Evolutionary conservation across 1,284 basidiomycete species (phyloP), one percentile per base, ranked within the genome.

Genomic region (Sporisorium scitamineum): DNA sequence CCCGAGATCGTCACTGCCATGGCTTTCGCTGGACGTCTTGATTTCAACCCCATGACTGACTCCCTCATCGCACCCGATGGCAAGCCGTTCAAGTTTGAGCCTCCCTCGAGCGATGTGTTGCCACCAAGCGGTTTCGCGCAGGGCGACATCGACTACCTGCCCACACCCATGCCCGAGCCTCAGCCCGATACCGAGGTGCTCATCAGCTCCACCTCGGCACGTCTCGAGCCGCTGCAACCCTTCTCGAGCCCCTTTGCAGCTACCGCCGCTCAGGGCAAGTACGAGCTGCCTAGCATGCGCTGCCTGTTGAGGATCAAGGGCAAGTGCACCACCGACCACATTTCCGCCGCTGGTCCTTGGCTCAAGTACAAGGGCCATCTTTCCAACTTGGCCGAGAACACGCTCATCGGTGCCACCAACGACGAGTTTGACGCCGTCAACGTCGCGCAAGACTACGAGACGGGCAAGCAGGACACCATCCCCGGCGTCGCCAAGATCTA

Each of bases 301-400:
- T 94, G 96, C 65, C 86, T 99, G 59, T 91, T 99, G 89, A 88
- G 95, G 27, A 93, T 99, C 18, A 88, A 93, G 76, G 97, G 97
- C 52, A 99, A 99, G 87, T 99, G 96, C 87, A 99, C 96, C 18
- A 99, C 97, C 29, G 97, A 99, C 68, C 82, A 84, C 80, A 85
- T 85, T 58, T 76, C 71, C 24, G 83, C 83, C 44, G 83, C 83
- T 10, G 83, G 83, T n/a, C 83, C 83, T 1, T 99, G 97, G 97
- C 88, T 99, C 76, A 98, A 98, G 88, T 99, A 97, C 88, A 99
- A 85, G 65, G 89, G 95, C 0, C 95, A 99, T 87, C 88, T 99
- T 45, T 92, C 92, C 47, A 97, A 98, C 86, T 95, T 98, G 69
- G 95, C 95, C 1, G 94, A 98, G 86, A 99, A 99, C 87, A 91